phyloP scores from a whole-genome alignment of 139 green algal species.

The Desmodesmus armatus region DNA sequence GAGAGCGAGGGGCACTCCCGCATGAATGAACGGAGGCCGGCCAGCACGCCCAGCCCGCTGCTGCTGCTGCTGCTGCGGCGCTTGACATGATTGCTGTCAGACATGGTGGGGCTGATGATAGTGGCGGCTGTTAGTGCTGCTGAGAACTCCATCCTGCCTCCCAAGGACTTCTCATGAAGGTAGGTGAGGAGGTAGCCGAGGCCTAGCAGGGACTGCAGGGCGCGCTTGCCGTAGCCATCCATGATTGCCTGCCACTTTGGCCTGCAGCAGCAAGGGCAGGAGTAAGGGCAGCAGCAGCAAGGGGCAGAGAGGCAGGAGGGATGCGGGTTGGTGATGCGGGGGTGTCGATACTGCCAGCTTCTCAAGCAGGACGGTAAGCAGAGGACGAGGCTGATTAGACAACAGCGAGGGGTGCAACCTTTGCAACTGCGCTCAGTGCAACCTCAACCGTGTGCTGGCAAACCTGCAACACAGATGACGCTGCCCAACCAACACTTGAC shows the following conservation, averaged over 20 bases:
- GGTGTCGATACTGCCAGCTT: background rate
- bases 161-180: slow-evolving; percentile 17
- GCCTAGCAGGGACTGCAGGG: slow-evolving; percentile 14
- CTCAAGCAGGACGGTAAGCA: no score
- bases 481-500: no score
- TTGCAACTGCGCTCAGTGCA: no score
- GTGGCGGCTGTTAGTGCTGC: background rate
- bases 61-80: background rate
- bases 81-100: no score
- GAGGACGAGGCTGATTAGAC: no score
- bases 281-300: background rate
- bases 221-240: background rate
- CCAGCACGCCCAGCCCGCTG: slow-evolving; percentile 2
- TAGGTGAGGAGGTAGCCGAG: slow-evolving; percentile 39
- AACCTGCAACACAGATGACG: no score
- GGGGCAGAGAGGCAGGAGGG: background rate
- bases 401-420: no score
- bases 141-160: slow-evolving; percentile 6
- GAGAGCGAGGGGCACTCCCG: background rate
- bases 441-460: no score
- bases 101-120: background rate
- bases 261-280: background rate
- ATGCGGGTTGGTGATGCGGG: background rate
- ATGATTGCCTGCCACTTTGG: background rate
- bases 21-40: background rate